phyloP scores from a whole-genome alignment of 208 protist species.

The Herpetomonas tarakana region DNA sequence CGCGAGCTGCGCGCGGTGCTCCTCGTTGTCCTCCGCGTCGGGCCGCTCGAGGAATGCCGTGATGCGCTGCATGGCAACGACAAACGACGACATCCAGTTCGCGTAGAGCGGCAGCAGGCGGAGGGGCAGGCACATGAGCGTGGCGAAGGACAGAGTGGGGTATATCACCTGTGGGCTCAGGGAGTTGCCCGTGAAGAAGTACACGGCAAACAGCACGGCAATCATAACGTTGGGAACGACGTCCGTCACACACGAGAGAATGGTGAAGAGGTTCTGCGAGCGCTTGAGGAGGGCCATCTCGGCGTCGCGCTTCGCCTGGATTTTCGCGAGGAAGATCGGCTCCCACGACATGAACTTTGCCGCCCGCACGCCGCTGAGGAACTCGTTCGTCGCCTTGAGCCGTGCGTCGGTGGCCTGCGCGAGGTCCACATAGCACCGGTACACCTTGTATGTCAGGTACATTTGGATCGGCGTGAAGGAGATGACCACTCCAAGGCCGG shows the following conservation, averaged over 20 bases:
- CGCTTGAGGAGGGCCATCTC: conserved; percentile 39
- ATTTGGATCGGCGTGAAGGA: conserved; percentile 39
- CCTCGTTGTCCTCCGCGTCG: conserved; percentile 28
- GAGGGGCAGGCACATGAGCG: conserved; percentile 41
- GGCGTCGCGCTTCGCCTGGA: conserved; percentile 36
- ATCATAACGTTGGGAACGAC: conserved; percentile 61
- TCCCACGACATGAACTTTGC: conserved; percentile 95
- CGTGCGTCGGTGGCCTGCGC: conserved; percentile 17
- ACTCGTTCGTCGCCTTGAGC: conserved; percentile 59
- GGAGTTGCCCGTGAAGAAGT: conserved; percentile 33
- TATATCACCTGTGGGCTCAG: conserved; percentile 68
- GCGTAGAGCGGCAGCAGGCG: conserved; percentile 76
- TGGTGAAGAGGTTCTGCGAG: conserved; percentile 34
- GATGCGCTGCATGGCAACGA: conserved; percentile 76
- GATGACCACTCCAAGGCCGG: conserved; percentile 41
- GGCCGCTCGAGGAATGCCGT: conserved; percentile 61
- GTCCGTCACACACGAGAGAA: conserved; percentile 40
- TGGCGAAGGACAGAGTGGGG: conserved; percentile 24
- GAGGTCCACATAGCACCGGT: conserved; percentile 12
- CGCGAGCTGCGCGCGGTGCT: conserved; percentile 12
- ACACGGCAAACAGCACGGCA: conserved; percentile 48
- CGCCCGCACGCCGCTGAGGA: conserved; percentile 90
- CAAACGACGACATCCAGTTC: conserved; percentile 51
- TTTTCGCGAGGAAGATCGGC: conserved; percentile 40
- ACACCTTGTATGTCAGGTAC: conserved; percentile 20